Conservation (phyloP, 306 rosid genomes). For the Bauhinia variegata region DNA sequence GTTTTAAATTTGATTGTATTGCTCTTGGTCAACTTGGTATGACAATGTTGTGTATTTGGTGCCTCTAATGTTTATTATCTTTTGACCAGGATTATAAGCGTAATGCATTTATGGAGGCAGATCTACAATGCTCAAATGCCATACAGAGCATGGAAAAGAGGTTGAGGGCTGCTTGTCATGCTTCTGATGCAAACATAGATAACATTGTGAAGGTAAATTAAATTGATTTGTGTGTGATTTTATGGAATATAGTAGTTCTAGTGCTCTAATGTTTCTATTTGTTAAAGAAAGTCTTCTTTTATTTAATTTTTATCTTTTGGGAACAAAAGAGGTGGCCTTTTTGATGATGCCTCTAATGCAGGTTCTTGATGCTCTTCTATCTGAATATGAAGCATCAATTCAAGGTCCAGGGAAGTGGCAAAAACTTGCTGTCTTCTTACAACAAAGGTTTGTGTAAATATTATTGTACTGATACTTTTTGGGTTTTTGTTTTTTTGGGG, state of each 20-base stretch:
- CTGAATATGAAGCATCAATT: constrained; percentile 73
- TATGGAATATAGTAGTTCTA: too few species aligned
- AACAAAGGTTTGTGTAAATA: constrained; percentile 67
- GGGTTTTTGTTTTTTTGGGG: neutral
- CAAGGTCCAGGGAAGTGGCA: constrained; percentile 96
- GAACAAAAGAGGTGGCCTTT: too few species aligned
- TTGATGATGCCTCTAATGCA: constrained; percentile 40
- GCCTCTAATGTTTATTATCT: constrained; percentile 37
- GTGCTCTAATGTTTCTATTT: too few species aligned
- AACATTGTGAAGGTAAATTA: constrained; percentile 82
- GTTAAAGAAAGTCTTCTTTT: too few species aligned
- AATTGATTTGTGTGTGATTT: constrained; percentile 16
- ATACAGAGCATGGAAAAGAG: constrained; percentile 90
- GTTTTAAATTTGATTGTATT: too few species aligned
- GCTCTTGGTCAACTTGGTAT: neutral
- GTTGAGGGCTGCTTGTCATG: constrained; percentile 89
- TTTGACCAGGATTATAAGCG: constrained; percentile 76
- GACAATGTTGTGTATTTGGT: neutral
- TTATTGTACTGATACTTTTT: neutral
- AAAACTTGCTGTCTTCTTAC: constrained; percentile 72
- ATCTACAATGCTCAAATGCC: constrained; percentile 74
- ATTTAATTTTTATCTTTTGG: too few species aligned
- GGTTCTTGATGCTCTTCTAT: constrained; percentile 89
- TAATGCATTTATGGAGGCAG: constrained; percentile 89
- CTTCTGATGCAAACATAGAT: constrained; percentile 73